A percentile compares a stretch with the other conserved stretches of the same genome.
Evolutionary conservation across 1,284 basidiomycete species (phyloP).

Genomic region (Golubevia pallescens): DNA sequence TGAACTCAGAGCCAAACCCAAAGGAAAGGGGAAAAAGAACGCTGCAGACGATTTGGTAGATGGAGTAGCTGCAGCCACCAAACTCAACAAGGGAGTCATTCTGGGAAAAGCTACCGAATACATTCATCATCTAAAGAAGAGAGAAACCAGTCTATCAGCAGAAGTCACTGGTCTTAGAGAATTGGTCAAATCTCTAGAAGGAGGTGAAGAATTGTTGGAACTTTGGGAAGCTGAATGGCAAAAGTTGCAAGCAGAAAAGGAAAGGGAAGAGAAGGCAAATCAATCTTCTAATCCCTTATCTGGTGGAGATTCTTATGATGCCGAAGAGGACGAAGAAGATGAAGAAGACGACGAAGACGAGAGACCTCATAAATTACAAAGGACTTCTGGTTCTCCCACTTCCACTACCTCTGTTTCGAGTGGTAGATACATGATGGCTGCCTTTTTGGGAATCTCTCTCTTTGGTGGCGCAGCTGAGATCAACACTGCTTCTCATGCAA

Average conservation of each 20-base stretch:
- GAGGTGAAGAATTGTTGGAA: constrained; percentile 56
- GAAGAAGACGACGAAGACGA: constrained; percentile 27
- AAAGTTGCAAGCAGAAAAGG: constrained; percentile 30
- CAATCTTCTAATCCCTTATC: too few species aligned
- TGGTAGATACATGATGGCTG: constrained; percentile 43
- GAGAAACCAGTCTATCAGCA: constrained; percentile 51
- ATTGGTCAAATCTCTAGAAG: constrained; percentile 49
- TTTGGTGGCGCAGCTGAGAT: constrained; percentile 40
- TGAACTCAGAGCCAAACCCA: constrained; percentile 38
- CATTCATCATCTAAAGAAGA: constrained; percentile 55
- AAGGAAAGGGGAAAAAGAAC: constrained; percentile 33
- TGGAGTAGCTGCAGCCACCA: constrained; percentile 59
- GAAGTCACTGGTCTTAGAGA: constrained; percentile 49
- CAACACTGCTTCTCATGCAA: constrained; percentile 17
- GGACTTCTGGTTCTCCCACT: too few species aligned
- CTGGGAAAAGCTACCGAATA: constrained; percentile 61
- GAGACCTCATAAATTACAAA: constrained; percentile 9
- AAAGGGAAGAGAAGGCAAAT: constrained; percentile 16
- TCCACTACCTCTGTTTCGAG: too few species aligned
- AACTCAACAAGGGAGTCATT: constrained; percentile 62
- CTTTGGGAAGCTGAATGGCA: constrained; percentile 55
- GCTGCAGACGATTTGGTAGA: constrained; percentile 50
- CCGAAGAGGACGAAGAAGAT: constrained; percentile 38
- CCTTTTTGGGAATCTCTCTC: constrained; percentile 49
- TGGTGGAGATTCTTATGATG: constrained; percentile 37